These are phyloP conservation scores for Podaxis sp. DNA, from an alignment of 768 basidiomycete genomes.

Conservation along the genomic window DNA sequence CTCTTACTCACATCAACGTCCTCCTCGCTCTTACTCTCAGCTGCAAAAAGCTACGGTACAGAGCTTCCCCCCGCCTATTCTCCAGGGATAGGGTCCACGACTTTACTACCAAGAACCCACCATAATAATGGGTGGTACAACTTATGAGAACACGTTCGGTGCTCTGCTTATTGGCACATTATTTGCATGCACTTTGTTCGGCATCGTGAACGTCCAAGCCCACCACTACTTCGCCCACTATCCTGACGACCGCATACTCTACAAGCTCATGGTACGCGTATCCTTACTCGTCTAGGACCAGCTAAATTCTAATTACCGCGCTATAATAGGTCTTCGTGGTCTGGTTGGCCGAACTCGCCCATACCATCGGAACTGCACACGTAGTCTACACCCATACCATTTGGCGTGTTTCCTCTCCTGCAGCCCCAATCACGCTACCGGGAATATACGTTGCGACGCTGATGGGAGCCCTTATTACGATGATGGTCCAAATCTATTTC, in stretches of 20 bases:
- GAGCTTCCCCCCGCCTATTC: too few species aligned
- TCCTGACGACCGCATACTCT: conserved; percentile 14
- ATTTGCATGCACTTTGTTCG: conserved; percentile 21
- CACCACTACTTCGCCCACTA: conserved; percentile 19
- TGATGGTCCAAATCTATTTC: conserved; percentile 22
- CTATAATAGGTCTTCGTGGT: background rate
- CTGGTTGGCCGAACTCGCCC: conserved; percentile 24
- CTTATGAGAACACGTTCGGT: conserved; percentile 15
- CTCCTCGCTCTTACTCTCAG: background rate
- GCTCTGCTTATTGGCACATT: conserved; percentile 19
- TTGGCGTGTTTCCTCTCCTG: conserved; percentile 18
- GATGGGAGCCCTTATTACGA: conserved; percentile 25
- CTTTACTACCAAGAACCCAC: background rate
- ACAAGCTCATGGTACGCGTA: conserved; percentile 18
- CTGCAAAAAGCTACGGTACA: too few species aligned
- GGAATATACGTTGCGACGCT: conserved; percentile 19
- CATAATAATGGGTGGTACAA: background rate
- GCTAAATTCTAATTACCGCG: conserved; percentile 8
- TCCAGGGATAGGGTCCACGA: too few species aligned
- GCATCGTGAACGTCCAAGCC: conserved; percentile 21
- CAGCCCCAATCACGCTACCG: conserved; percentile 18
- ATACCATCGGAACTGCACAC: conserved; percentile 23
- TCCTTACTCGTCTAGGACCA: conserved; percentile 4
- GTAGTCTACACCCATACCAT: conserved; percentile 29
- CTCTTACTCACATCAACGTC: too few species aligned